Conservation (phyloP, 345 rosid genomes). For the Ceriops zippeliana region DNA sequence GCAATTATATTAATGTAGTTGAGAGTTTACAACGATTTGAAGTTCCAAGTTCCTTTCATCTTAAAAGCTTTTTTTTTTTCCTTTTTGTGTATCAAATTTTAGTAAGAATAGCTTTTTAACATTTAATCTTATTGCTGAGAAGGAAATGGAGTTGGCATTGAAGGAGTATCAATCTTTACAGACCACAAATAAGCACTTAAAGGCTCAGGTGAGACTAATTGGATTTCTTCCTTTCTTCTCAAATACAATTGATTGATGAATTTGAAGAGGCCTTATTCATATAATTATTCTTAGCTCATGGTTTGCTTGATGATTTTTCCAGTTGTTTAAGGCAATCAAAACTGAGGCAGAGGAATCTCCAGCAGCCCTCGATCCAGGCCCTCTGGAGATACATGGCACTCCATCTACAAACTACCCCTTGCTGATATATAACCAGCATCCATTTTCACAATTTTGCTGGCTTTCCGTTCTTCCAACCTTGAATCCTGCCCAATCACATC, state of each 20-base stretch:
- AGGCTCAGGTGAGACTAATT: conserved; percentile 46
- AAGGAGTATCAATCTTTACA: conserved; percentile 60
- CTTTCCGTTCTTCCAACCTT: conserved; percentile 57
- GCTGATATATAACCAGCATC: conserved; percentile 53
- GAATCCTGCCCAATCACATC: conserved; percentile 35
- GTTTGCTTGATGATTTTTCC: conserved; percentile 13
- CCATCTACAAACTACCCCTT: conserved; percentile 39
- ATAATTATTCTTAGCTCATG: not conserved
- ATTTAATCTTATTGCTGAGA: conserved; percentile 28
- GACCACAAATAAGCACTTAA: conserved; percentile 56
- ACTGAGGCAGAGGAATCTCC: conserved; percentile 33
- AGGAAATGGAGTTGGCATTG: conserved; percentile 70
- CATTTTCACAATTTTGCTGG: conserved; percentile 63
- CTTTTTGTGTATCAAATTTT: not conserved
- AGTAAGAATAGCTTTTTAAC: conserved; percentile 3
- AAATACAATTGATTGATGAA: not conserved
- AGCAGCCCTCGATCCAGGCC: conserved; percentile 31
- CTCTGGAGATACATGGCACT: conserved; percentile 36
- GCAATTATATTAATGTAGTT: not conserved
- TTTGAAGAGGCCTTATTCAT: not conserved
- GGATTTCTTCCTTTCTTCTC: not conserved
- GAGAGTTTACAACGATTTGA: not conserved
- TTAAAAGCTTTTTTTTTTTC: not conserved
- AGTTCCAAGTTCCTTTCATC: not conserved
- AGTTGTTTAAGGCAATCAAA: conserved; percentile 52